A percentile compares a stretch with the other conserved stretches of the same genome.
phyloP scores from a whole-genome alignment of 352 stramenopile species.

The Phytophthora quininea region DNA sequence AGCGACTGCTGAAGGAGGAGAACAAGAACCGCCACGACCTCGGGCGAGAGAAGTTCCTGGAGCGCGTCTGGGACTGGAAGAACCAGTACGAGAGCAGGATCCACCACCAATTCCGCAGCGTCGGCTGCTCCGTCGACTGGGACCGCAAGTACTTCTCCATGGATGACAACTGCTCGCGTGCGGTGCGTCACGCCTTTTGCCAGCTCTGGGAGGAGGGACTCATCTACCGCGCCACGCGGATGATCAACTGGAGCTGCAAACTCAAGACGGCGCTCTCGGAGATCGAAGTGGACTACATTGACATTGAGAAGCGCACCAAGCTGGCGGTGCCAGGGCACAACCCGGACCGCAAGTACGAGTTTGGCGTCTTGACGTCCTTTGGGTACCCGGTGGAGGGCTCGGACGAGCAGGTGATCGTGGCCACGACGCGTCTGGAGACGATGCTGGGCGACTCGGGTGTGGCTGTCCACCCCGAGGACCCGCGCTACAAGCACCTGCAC shows the following conservation, averaged over 20 bases:
- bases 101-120: constrained; percentile 86
- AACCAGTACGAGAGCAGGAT: constrained; percentile 90
- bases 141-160: constrained; percentile 98
- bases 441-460: constrained; percentile 99
- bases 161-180: constrained; percentile 97
- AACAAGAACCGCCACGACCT: constrained; percentile 86
- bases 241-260: constrained; percentile 99
- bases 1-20: constrained; percentile 86
- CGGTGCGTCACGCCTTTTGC: constrained; percentile 98
- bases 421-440: constrained; percentile 98
- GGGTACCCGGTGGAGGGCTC: constrained; percentile 95
- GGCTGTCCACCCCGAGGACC: constrained; percentile 98
- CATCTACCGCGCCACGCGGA: constrained; percentile 97
- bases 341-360: constrained; percentile 97
- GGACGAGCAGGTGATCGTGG: constrained; percentile 81
- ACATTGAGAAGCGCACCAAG: constrained; percentile 97
- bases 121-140: constrained; percentile 98
- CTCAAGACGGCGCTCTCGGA: constrained; percentile 96
- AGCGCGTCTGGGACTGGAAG: constrained; percentile 97
- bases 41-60: constrained; percentile 93
- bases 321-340: constrained; percentile 96
- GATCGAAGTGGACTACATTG: constrained; percentile 99
- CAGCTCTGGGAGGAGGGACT: constrained; percentile 92
- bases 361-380: constrained; percentile 98
- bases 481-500: constrained; percentile 98